A percentile compares a stretch with the other conserved stretches of the same genome.
Conservation (phyloP, 139 green algal species). For the Picochlorum sp. region DNA sequence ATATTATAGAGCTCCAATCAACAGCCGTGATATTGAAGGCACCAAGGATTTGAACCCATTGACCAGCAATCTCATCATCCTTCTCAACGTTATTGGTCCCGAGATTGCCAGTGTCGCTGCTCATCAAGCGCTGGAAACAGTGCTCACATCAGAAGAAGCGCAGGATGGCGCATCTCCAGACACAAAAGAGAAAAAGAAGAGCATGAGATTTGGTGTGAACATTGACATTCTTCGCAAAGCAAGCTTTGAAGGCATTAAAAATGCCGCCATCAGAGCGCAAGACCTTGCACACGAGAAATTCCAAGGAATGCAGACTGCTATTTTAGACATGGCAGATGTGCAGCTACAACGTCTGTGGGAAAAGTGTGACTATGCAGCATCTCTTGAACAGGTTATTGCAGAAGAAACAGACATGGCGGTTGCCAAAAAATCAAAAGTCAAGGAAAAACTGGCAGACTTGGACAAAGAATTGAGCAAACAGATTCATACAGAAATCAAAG, state of each 20-base stretch:
- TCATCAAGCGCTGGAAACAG: slow-evolving; percentile 64
- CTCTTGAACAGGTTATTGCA: slow-evolving; percentile 21
- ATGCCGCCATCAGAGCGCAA: slow-evolving; percentile 53
- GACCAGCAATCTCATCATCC: slow-evolving; percentile 73
- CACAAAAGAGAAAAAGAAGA: not conserved
- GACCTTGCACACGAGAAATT: slow-evolving; percentile 67
- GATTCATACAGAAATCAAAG: too few species aligned
- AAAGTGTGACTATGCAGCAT: slow-evolving; percentile 33
- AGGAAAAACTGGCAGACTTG: not conserved
- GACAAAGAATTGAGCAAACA: not conserved
- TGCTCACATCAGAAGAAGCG: slow-evolving; percentile 47
- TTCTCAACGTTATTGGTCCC: slow-evolving; percentile 68
- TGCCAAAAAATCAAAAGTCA: slow-evolving; percentile 8
- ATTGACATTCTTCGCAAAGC: too few species aligned
- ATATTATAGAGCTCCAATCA: slow-evolving; percentile 33
- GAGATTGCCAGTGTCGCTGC: slow-evolving; percentile 75
- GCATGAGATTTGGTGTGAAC: too few species aligned
- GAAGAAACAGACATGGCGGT: slow-evolving; percentile 11
- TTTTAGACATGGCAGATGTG: slow-evolving; percentile 32
- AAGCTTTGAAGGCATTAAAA: not conserved
- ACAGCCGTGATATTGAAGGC: slow-evolving; percentile 43
- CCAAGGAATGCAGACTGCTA: slow-evolving; percentile 61
- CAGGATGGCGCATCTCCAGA: slow-evolving; percentile 5
- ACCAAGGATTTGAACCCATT: slow-evolving; percentile 57
- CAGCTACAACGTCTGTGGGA: slow-evolving; percentile 21